Conservation (phyloP, 2,329 filamentous ascomycete species). For the Aschersonia sp. region DNA sequence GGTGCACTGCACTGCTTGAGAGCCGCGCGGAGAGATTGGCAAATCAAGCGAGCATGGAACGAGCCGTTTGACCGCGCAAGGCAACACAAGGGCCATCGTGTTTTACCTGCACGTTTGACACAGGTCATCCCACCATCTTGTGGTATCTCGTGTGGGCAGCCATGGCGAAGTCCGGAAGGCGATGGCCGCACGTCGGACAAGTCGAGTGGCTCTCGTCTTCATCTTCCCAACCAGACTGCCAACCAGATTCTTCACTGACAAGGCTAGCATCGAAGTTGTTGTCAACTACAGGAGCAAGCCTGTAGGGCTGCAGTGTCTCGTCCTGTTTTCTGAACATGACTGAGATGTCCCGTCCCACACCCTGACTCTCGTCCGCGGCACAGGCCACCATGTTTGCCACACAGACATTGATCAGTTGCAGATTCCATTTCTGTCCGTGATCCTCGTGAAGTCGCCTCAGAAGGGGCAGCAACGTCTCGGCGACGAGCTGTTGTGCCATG, state of each 20-base stretch:
- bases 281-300: constrained; percentile 24
- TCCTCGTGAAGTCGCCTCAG: constrained; percentile 62
- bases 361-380: constrained; percentile 32
- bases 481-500: constrained; percentile 53
- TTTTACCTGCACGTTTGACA: neutral
- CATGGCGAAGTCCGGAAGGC: constrained; percentile 42
- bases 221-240: constrained; percentile 14
- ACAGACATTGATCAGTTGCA: constrained; percentile 75
- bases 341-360: constrained; percentile 60
- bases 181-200: constrained; percentile 35
- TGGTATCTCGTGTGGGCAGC: constrained; percentile 32
- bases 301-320: constrained; percentile 52
- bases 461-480: constrained; percentile 53
- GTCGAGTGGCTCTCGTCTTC: constrained; percentile 9
- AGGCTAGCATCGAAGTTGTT: constrained; percentile 12
- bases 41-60: neutral
- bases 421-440: constrained; percentile 52
- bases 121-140: constrained; percentile 12
- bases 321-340: constrained; percentile 72
- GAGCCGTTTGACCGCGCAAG: neutral
- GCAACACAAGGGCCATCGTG: neutral
- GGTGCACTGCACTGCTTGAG: too few relatives aligned
- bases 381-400: constrained; percentile 67
- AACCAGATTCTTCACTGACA: constrained; percentile 6
- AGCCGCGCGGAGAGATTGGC: neutral